Evolutionary conservation across 345 rosid species (phyloP).

Genomic region (Geranium rotundifolium): DNA sequence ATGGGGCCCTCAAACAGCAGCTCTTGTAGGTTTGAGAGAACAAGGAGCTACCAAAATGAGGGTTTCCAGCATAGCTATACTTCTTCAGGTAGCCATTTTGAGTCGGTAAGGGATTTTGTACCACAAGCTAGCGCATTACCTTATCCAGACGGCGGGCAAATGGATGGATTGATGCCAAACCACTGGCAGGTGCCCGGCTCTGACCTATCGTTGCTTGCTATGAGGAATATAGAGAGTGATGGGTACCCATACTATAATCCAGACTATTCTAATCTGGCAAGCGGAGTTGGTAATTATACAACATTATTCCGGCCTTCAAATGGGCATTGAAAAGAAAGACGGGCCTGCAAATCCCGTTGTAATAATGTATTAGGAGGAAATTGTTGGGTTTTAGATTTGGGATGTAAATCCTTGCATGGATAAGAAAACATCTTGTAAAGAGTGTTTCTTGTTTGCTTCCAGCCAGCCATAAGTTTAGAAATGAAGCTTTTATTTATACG

Average conservation of each 20-base stretch:
- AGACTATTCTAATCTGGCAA: slow-evolving; percentile 44
- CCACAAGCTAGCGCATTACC: slow-evolving; percentile 35
- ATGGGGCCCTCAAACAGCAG: slow-evolving; percentile 21
- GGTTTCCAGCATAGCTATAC: slow-evolving; percentile 37
- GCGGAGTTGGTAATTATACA: slow-evolving; percentile 26
- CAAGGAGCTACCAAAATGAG: slow-evolving; percentile 41
- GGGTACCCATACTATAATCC: slow-evolving; percentile 33
- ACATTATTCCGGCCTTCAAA: slow-evolving; percentile 55
- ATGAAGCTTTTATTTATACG: not conserved
- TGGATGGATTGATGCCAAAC: slow-evolving; percentile 35
- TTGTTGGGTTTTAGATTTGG: slow-evolving; percentile 14
- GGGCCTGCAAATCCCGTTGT: slow-evolving; percentile 3
- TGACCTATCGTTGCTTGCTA: slow-evolving; percentile 42
- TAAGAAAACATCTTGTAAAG: slow-evolving; percentile 31
- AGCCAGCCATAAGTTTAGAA: slow-evolving; percentile 14
- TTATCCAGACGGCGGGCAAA: slow-evolving; percentile 16
- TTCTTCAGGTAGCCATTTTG: slow-evolving; percentile 18
- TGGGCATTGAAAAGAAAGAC: slow-evolving; percentile 34
- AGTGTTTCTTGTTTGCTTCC: slow-evolving; percentile 19
- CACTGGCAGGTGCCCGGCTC: slow-evolving; percentile 58
- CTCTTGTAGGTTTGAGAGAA: slow-evolving; percentile 34
- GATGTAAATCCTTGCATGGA: slow-evolving; percentile 15
- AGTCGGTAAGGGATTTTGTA: slow-evolving; percentile 28
- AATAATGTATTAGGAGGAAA: slow-evolving; percentile 4
- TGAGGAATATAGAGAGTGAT: slow-evolving; percentile 44